These are phyloP conservation scores for Westerdykella aurantiaca DNA, from an alignment of 2,329 filamentous ascomycete genomes.

Conservation along the genomic window DNA sequence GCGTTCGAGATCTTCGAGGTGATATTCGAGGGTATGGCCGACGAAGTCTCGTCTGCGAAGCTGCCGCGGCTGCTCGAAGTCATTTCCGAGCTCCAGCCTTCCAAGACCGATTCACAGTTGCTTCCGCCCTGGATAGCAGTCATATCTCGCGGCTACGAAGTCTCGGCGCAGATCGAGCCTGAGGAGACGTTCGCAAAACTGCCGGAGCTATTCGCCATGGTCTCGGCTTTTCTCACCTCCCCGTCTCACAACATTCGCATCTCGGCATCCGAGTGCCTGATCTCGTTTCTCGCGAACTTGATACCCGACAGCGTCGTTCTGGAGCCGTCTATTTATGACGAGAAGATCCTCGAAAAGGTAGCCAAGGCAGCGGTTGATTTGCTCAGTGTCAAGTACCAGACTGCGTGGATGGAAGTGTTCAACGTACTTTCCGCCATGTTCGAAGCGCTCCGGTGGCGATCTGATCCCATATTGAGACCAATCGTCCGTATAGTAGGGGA, in stretches of 20 bases:
- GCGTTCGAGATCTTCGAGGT: constrained; percentile 97
- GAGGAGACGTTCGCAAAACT: constrained; percentile 90
- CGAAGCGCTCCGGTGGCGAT: constrained; percentile 77
- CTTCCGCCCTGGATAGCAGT: constrained; percentile 96
- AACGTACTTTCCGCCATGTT: constrained; percentile 83
- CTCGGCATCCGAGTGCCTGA: constrained; percentile 88
- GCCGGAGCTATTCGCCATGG: constrained; percentile 74
- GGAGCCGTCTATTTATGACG: constrained; percentile 86
- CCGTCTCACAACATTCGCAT: constrained; percentile 88
- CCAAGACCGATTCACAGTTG: constrained; percentile 88
- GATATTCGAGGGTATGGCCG: constrained; percentile 86
- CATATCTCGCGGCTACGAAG: constrained; percentile 87
- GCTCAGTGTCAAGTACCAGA: constrained; percentile 84
- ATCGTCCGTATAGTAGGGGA: constrained; percentile 78
- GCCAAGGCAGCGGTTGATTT: constrained; percentile 67
- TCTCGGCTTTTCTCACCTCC: constrained; percentile 76
- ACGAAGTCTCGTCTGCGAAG: constrained; percentile 82
- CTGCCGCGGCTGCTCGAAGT: constrained; percentile 83
- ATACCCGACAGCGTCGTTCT: constrained; percentile 76
- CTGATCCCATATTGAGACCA: constrained; percentile 69
- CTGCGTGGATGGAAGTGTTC: constrained; percentile 92
- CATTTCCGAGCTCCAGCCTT: constrained; percentile 84
- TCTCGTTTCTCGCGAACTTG: constrained; percentile 88
- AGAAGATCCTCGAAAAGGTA: constrained; percentile 80
- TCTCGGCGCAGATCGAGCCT: constrained; percentile 79